Conservation (phyloP, 441 rosid genomes). For the Euphorbia celastroides region DNA sequence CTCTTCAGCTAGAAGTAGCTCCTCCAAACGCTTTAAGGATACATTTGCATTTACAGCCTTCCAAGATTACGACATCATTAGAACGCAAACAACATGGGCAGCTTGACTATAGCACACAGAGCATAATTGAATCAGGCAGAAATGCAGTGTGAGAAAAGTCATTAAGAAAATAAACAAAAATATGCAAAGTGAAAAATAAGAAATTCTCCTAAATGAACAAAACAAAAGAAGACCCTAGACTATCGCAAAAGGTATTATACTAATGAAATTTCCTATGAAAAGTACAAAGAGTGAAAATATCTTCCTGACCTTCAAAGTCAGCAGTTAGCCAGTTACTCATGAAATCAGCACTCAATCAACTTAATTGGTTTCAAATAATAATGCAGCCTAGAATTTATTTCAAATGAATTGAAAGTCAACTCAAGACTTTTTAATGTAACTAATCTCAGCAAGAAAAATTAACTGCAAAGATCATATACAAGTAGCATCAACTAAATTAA, state of each 20-base stretch:
- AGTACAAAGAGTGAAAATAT: background rate
- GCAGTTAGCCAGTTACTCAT: background rate
- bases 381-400: background rate
- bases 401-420: background rate
- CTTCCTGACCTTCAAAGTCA: background rate
- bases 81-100: slow-evolving; percentile 16
- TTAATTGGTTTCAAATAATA: background rate
- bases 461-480: background rate
- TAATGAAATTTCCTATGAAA: background rate
- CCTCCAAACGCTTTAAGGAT: slow-evolving; percentile 93
- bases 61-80: slow-evolving; percentile 22
- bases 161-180: background rate
- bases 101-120: background rate
- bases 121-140: background rate
- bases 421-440: background rate
- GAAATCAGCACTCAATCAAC: background rate
- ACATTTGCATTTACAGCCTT: slow-evolving; percentile 94
- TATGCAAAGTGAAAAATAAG: background rate
- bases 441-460: background rate
- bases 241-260: background rate
- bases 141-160: background rate
- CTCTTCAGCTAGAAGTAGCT: slow-evolving; percentile 83
- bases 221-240: background rate
- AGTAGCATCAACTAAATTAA: slow-evolving; percentile 8
- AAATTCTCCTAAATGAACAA: background rate